These are phyloP conservation scores for Calamus simplicifolius DNA, from an alignment of 176 grass and related monocot species.

Conservation along the genomic window DNA sequence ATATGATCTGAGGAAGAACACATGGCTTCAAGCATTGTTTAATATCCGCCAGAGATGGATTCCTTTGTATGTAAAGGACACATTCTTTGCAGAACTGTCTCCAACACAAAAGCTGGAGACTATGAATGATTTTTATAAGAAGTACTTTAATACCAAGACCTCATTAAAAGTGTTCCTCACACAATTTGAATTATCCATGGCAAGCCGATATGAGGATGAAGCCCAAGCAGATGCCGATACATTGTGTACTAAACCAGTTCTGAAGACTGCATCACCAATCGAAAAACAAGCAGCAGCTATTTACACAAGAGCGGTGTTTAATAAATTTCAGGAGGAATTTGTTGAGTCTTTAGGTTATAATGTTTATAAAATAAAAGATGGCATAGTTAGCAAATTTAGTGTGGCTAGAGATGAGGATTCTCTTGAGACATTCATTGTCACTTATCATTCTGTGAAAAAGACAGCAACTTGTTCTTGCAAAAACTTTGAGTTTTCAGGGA, in stretches of 20 bases:
- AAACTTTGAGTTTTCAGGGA: conserved; percentile 73
- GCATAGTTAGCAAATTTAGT: conserved; percentile 46
- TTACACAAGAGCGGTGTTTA: conserved; percentile 74
- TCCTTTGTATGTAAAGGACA: conserved; percentile 63
- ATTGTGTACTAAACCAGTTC: conserved; percentile 30
- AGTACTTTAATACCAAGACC: conserved; percentile 62
- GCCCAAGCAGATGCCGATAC: conserved; percentile 48
- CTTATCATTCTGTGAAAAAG: conserved; percentile 59
- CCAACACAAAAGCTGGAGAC: conserved; percentile 59
- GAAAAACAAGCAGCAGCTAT: conserved; percentile 81
- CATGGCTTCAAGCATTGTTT: conserved; percentile 82
- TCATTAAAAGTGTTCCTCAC: conserved; percentile 71
- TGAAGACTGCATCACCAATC: conserved; percentile 75
- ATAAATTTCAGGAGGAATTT: conserved; percentile 92
- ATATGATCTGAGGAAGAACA: conserved; percentile 78
- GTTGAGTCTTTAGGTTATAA: conserved; percentile 74
- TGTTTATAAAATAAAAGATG: conserved; percentile 66
- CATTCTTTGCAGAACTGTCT: conserved; percentile 73
- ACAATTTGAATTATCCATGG: conserved; percentile 59
- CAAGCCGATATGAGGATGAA: conserved; percentile 54
- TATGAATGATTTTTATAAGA: conserved; percentile 84
- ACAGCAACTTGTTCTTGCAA: conserved; percentile 79
- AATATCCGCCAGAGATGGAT: conserved; percentile 88
- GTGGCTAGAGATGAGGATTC: conserved; percentile 71
- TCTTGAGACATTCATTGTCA: conserved; percentile 57